Evolutionary conservation across 2,329 filamentous ascomycete species (phyloP), one percentile per base, ranked within the genome.

Genomic region (Trichoderma cornu-damae): DNA sequence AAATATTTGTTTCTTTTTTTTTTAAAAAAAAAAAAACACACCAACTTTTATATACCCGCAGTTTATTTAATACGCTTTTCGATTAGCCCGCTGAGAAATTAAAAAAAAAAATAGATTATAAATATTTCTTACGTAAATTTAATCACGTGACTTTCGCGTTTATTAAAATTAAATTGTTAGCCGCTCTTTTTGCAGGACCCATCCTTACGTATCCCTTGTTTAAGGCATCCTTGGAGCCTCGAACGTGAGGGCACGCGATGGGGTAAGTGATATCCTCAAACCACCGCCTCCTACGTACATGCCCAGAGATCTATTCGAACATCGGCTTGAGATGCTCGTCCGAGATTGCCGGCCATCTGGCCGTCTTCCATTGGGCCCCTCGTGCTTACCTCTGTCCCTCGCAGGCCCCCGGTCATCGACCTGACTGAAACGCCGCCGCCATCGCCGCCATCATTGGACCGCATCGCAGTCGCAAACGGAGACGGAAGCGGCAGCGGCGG

Each of bases 361-460:
- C 24, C 38, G 22, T 53, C 48, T 46, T n/a, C 37, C 12, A 58
- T 58, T 55, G 58, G 55, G n/a, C n/a, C n/a, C 49, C 55, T 54
- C 43, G 56, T 46, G 55, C 59, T 60, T 60, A 60, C 59, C 35
- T 48, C 55, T 34, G n/a, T 26, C 20, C 5, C 37, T 37, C 28
- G 54, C 32, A 58, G 59, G 35, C 47, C 53, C 42, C 12, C 30
- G 14, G 48, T 60, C 38, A 47, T 60, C 7, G 58, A 60, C 26
- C 49, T 58, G 34, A 58, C 59, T 37, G 55, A 58, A 20, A 37
- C 48, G 26, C 35, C 58, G 24, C 43, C 59, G n/a, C 47, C 50
- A 34, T 32, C 54, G 20, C 30, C 37, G 26, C 40, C 54, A n/a
- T 30, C 55, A 20, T 16, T 46, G 20, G 20, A 20, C 22, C 50